Percentiles rank a stretch among this genome's conserved stretches.
Evolutionary conservation across 1,284 basidiomycete species (phyloP).

Genomic region (Cystobasidium slooffiae): DNA sequence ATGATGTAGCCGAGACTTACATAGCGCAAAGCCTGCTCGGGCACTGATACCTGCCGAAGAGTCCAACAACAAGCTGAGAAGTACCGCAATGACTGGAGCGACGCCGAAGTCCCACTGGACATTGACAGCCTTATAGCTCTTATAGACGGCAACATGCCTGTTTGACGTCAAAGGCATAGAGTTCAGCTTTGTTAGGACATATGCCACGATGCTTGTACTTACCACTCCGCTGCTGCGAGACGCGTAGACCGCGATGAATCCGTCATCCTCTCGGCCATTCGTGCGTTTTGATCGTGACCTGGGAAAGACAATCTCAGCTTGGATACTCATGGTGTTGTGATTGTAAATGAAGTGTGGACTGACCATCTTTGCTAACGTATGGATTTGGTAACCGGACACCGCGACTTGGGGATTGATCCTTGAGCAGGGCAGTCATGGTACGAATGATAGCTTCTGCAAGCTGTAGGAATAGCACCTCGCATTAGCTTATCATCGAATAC

Average conservation of each 20-base stretch:
- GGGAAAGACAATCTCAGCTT: neutral
- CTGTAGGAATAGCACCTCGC: neutral
- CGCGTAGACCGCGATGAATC: conserved; percentile 42
- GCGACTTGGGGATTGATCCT: conserved; percentile 14
- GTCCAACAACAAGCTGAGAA: conserved; percentile 46
- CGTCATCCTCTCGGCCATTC: conserved; percentile 22
- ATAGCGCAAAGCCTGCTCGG: conserved; percentile 43
- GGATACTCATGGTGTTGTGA: neutral
- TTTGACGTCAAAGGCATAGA: too few species aligned
- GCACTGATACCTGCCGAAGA: conserved; percentile 42
- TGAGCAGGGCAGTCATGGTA: conserved; percentile 20
- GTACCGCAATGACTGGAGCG: conserved; percentile 36
- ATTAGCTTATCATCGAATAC: neutral
- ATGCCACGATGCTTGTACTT: neutral
- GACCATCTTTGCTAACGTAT: neutral
- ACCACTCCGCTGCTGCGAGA: conserved; percentile 46
- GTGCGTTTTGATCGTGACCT: neutral
- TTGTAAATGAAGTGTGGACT: neutral
- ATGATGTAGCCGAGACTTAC: conserved; percentile 44
- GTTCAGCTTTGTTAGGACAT: neutral
- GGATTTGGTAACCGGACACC: conserved; percentile 12
- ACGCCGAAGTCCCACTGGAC: conserved; percentile 1
- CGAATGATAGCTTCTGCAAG: conserved; percentile 28
- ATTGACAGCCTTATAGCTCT: conserved; percentile 30
- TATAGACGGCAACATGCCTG: conserved; percentile 40